Base-by-base conservation (phyloP, 1,284 basidiomycete genomes). In the Anthracocystis setariae region DNA sequence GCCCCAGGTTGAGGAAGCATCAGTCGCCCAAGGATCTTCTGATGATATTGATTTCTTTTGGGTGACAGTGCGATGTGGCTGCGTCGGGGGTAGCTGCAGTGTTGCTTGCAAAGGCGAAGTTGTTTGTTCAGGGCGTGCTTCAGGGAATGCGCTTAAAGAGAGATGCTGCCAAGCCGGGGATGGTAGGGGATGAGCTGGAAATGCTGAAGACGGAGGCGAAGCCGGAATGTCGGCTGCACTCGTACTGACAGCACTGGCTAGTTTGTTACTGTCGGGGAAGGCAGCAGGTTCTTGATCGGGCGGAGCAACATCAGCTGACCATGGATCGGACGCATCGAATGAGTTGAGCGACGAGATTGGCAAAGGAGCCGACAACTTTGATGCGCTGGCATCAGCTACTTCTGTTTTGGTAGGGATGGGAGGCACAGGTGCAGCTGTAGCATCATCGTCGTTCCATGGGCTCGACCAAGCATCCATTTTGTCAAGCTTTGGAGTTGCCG, bases 381-480 rank as follows among this genome's bases (percentile, higher is more conserved):
- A 7, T 17, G 40, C 5, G 12, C 2, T n/a, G 5, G 46, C 18
- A 32, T 18, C 21, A 4, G 17, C 23, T 23, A 8, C 12, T 24
- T 20, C 48, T 35, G 49, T 10, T 12, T 25, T 37, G 15, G 24
- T 17, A 4, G 8, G 25, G 17, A 40, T 51, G 2, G 48, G 27
- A 8, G 44, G 24, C 8, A 46, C 40, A 2, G 53, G 43, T 5
- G 13, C 18, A 38, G 27, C 13, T 20, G 52, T 8, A 25, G 15
- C 42, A 27, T 24, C 39, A 21, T 70, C 67, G 48, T 70, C 61
- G 38, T 46, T 53, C 67, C 67, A 70, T 18, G 67, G 67, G 44
- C 67, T 70, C 17, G 67, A 64, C 67, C 67, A 70, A n/a, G 67
- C 60, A 40, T 70, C 67, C 67, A 70, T 70, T 12, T 13, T 53